These are phyloP conservation scores for Suillus tomentosus DNA, from an alignment of 768 basidiomycete species.

Conservation along the genomic window DNA sequence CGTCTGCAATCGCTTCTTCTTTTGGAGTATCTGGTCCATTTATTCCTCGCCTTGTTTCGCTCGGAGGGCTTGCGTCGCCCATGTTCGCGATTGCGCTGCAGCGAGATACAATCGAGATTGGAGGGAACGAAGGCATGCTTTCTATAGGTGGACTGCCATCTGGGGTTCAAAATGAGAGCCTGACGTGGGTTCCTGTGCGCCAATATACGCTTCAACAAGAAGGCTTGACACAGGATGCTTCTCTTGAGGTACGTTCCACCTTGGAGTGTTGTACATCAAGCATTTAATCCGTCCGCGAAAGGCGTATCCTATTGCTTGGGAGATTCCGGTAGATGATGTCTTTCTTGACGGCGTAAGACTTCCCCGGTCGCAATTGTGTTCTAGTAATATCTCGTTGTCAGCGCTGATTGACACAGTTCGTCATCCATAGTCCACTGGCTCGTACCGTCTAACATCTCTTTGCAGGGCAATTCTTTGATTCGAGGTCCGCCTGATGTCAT, in stretches of 20 bases:
- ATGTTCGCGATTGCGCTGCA: conserved; percentile 66
- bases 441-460: conserved; percentile 5
- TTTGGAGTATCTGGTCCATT: conserved; percentile 47
- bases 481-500: conserved; percentile 74
- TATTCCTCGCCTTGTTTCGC: conserved; percentile 46
- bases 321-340: conserved; percentile 69
- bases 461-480: conserved; percentile 73
- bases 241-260: conserved; percentile 53
- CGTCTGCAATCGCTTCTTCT: conserved; percentile 40
- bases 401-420: conserved; percentile 72
- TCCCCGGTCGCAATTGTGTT: conserved; percentile 53
- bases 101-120: conserved; percentile 66
- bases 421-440: conserved; percentile 6
- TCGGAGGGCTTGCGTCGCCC: conserved; percentile 39
- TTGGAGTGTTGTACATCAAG: neutral
- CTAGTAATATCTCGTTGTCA: conserved; percentile 53
- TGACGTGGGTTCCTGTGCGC: conserved; percentile 71
- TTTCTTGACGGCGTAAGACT: conserved; percentile 66
- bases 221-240: conserved; percentile 57
- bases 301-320: conserved; percentile 71
- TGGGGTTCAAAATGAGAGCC: conserved; percentile 44
- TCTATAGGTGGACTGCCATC: conserved; percentile 67
- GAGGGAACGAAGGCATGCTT: conserved; percentile 65
- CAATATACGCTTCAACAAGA: conserved; percentile 52
- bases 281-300: conserved; percentile 20